Percentiles rank a stretch among this genome's conserved stretches.
Conservation (phyloP, 2,329 filamentous ascomycete genomes). For the Peltaster fructicola region DNA sequence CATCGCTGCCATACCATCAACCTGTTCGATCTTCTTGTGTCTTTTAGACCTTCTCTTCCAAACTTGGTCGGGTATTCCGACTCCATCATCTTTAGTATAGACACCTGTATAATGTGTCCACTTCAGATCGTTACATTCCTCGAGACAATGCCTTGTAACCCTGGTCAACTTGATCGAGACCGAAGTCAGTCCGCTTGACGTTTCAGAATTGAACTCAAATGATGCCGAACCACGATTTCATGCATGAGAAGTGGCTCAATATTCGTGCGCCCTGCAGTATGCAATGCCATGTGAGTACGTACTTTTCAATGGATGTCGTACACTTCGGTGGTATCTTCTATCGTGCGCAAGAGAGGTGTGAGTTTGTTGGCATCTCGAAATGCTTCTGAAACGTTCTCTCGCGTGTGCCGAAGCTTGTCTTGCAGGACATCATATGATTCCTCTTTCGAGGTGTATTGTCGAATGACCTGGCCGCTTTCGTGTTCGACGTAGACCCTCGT, state of each 20-base stretch:
- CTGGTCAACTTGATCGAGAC: too few species aligned
- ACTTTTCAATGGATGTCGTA: conserved; percentile 12
- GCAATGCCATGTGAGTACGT: neutral
- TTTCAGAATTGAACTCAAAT: neutral
- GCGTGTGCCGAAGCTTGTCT: conserved; percentile 34
- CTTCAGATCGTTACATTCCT: too few species aligned
- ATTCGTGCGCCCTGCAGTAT: neutral
- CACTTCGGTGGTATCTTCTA: conserved; percentile 49
- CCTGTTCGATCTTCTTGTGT: too few species aligned
- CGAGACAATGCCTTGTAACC: too few species aligned
- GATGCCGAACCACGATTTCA: neutral
- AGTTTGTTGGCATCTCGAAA: conserved; percentile 68
- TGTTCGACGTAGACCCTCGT: conserved; percentile 90
- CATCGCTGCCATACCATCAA: neutral
- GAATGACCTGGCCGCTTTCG: conserved; percentile 54
- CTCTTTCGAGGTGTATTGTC: conserved; percentile 85
- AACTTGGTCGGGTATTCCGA: too few species aligned
- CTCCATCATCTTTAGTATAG: too few species aligned
- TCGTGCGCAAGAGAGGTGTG: conserved; percentile 48
- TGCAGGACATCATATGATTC: conserved; percentile 61
- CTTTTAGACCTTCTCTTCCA: too few species aligned
- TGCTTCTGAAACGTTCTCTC: conserved; percentile 58
- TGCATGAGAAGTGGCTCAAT: neutral
- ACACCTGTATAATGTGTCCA: too few species aligned
- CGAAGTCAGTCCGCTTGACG: neutral